Base-by-base conservation (phyloP, 2,329 filamentous ascomycete species). In the Trichophyton mentagrophytes region DNA sequence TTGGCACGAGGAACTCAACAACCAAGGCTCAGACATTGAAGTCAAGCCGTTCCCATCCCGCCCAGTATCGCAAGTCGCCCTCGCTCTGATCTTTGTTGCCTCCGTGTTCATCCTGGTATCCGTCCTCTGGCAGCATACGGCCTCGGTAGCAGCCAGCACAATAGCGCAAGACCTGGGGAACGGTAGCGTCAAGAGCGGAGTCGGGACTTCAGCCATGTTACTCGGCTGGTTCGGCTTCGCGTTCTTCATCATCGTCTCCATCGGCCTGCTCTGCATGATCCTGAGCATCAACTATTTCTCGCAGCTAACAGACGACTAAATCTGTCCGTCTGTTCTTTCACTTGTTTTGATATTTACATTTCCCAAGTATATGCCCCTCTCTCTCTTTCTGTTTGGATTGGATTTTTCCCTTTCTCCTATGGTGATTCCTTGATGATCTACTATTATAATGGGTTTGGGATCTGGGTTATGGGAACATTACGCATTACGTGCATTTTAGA, bases 151-250 rank as follows among this genome's bases (percentile, higher is more conserved):
- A 38, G 93, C 93, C 22, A 90, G 90, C 63, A 88, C 95, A 65
- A 91, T 99, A 65, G 90, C 91, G 0, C 89, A 95, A 78, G 90
- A 95, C 70, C 83, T 96, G 66, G 91, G 87, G 40, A 96, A 96
- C 72, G 91, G 91, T 49, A 89, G 86, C 66, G 89, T 96, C 61
- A 85, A 82, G 72, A 89, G 86, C 61, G 91, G 91, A 38, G 90
- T 96, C 11, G 91, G 91, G n/a, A 91, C 89, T 57, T 89, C 87
- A 44, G 92, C 93, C 61, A 97, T 99, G 89, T 89, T 96, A 17
- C 80, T 99, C 70, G 93, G 93, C 62, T 99, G 93, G 93, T 97
- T 99, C 75, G 89, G 89, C 47, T 97, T 99, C 70, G 87, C 89
- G 22, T 75, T 97, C 59, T 80, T 99, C 65, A 95, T 99, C 68